Base-by-base conservation (phyloP, 164 flowering plant genomes). In the Magnolia changhungtana region DNA sequence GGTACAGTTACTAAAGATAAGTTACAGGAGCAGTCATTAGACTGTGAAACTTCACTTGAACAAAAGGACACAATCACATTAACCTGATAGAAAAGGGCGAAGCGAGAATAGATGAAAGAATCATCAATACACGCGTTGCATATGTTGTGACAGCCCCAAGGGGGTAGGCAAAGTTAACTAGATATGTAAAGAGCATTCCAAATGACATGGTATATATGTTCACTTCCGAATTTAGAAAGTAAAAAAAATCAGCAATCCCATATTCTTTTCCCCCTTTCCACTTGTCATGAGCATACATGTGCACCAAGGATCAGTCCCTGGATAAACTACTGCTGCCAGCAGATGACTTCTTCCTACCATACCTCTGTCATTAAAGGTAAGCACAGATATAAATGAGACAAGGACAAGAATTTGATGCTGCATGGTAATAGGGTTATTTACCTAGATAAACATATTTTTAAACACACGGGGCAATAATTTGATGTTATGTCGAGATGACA, bases 271-370 rank as follows among this genome's bases (percentile, higher is more conserved):
- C 61, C 61, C 61, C 45, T 11, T 55, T 55, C 61, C 61, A 55
- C 66, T 64, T 2, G 14, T 61, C 72, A 49, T 20, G 49, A 13
- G 14, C 0, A 49, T 16, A 72, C 24, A 23, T 23, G 24, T 7
- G 68, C 31, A 11, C 74, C 29, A 64, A 63, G 74, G 45, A 78
- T 83, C 81, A 89, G 76, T 85, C 89, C 77, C 77, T 84, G 50
- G 77, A 50, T 7, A 76, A 68, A 76, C 86, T 82, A 67, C 84
- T 81, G 63, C 74, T 73, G 63, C 82, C 75, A 8, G 86, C 78
- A 72, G 86, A 77, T 63, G 88, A 51, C 75, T 74, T 86, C 82
- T 85, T 85, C 69, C 89, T 85, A 16, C 82, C 80, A 69, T 90
- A 88, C 78, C 74, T 87, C 91, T 89, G 88, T 69, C n/a, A 77